Conservation (phyloP, 176 grass and related monocot genomes). For the Cenchrus fungigraminus region DNA sequence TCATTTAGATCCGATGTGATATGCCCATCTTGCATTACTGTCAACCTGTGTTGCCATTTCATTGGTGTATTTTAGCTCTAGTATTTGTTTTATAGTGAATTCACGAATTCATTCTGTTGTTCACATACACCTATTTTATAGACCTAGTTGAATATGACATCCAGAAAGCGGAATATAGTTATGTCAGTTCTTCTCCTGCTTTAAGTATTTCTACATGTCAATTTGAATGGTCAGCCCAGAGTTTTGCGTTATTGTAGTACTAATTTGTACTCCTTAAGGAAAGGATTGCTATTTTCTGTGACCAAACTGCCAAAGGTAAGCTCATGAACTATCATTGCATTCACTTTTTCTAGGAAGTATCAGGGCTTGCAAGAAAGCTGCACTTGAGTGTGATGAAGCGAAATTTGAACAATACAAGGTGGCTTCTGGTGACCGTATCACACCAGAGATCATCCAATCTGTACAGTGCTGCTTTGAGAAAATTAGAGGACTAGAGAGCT, state of each 20-base stretch:
- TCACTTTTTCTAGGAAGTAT: conserved; percentile 44
- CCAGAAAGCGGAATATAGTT: not conserved
- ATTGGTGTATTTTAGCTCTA: no score
- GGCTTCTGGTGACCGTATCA: conserved; percentile 35
- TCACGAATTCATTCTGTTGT: not conserved
- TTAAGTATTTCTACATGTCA: not conserved
- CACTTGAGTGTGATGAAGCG: conserved; percentile 58
- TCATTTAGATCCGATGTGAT: not conserved
- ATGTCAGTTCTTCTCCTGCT: not conserved
- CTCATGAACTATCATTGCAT: not conserved
- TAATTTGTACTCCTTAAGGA: not conserved
- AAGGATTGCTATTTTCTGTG: not conserved
- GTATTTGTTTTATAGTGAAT: not conserved
- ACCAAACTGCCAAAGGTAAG: not conserved
- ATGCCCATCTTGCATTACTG: not conserved
- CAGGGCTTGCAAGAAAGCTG: conserved; percentile 62
- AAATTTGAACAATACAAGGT: conserved; percentile 60
- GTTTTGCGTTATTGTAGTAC: not conserved
- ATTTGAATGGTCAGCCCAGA: not conserved
- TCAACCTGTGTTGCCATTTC: not conserved
- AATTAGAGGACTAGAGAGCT: conserved; percentile 48
- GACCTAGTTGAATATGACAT: not conserved
- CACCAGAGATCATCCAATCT: conserved; percentile 26
- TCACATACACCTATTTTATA: not conserved
- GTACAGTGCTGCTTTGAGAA: conserved; percentile 39